A percentile compares a stretch with the other conserved stretches of the same genome.
Evolutionary conservation across 1,139 yeast genomes (phyloP).

Genomic region (Taiozyma sp.): DNA sequence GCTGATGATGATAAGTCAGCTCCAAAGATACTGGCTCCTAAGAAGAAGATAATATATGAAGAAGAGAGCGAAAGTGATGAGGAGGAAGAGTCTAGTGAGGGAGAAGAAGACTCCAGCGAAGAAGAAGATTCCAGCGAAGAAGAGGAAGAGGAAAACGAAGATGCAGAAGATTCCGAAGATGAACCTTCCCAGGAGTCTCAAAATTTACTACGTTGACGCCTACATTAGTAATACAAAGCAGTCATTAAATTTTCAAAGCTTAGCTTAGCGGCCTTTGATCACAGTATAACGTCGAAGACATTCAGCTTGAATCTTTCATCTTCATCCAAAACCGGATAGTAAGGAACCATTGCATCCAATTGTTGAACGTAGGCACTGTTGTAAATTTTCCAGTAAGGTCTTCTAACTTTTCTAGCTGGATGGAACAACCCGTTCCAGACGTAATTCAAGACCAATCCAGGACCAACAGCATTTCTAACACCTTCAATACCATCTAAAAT

Average conservation of each 20-base stretch:
- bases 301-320: conserved; percentile 27
- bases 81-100: conserved; percentile 28
- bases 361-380: conserved; percentile 73
- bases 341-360: conserved; percentile 77
- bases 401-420: conserved; percentile 85
- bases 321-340: conserved; percentile 59
- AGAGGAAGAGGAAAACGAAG: conserved; percentile 13
- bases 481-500: conserved; percentile 81
- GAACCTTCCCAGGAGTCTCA: conserved; percentile 1
- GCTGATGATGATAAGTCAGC: conserved; percentile 37
- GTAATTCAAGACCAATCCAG: conserved; percentile 71
- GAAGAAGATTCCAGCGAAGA: conserved; percentile 15
- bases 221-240: neutral
- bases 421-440: conserved; percentile 89
- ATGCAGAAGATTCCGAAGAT: conserved; percentile 9
- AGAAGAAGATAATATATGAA: conserved; percentile 28
- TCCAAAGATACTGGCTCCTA: neutral
- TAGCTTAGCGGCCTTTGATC: neutral
- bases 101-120: conserved; percentile 21
- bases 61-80: conserved; percentile 26
- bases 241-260: neutral
- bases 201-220: neutral
- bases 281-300: conserved; percentile 34
- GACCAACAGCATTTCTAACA: conserved; percentile 67
- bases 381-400: conserved; percentile 81